These are phyloP conservation scores for Aspergillus intermedius DNA, from an alignment of 2,329 filamentous ascomycete genomes.

Conservation along the genomic window DNA sequence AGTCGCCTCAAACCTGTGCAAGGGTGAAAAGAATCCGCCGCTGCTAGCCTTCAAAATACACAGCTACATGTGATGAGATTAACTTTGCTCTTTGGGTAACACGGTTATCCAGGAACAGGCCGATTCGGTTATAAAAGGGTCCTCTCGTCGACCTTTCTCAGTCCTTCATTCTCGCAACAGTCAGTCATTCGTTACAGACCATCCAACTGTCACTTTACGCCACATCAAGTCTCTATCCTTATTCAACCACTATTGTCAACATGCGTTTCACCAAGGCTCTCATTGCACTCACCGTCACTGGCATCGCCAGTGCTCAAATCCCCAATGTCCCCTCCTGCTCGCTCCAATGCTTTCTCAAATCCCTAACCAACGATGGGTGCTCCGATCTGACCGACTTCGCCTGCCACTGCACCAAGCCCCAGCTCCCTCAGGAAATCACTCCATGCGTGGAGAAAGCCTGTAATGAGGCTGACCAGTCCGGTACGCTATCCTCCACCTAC, in stretches of 20 bases:
- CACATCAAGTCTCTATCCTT: background rate
- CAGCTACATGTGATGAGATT: background rate
- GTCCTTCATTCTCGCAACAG: background rate
- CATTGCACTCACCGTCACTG: conserved; percentile 37
- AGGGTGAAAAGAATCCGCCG: background rate
- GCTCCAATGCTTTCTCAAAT: conserved; percentile 40
- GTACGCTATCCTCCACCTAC: conserved; percentile 17
- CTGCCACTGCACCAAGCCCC: conserved; percentile 44
- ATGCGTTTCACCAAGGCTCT: conserved; percentile 29
- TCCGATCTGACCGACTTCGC: conserved; percentile 42
- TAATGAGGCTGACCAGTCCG: conserved; percentile 29
- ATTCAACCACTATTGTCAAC: conserved; percentile 9
- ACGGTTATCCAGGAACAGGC: background rate
- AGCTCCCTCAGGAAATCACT: conserved; percentile 36
- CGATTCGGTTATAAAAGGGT: background rate
- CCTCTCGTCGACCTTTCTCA: background rate
- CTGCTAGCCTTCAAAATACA: background rate
- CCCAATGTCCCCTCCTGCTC: conserved; percentile 42
- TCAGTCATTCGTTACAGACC: background rate
- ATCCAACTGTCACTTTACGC: background rate
- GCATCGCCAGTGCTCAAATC: conserved; percentile 42
- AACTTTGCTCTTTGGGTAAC: background rate
- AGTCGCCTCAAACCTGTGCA: background rate
- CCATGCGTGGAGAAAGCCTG: conserved; percentile 44
- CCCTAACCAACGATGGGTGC: conserved; percentile 41